phyloP scores from a whole-genome alignment of 371 early-diverging fungal species.

The Vairimorpha necatrix region DNA sequence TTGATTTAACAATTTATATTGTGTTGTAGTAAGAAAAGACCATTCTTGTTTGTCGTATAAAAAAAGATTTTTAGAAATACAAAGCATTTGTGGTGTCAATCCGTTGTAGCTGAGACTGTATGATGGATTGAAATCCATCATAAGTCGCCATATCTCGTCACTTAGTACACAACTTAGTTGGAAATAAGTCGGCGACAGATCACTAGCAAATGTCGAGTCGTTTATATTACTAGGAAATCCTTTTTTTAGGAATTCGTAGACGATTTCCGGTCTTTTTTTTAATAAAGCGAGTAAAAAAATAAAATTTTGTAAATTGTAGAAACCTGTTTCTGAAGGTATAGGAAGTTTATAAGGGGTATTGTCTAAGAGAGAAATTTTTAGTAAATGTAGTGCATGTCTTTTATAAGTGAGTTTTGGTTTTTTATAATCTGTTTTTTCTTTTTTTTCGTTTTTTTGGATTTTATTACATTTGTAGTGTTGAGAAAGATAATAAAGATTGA shows the following conservation, averaged over 20 bases:
- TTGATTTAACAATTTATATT: conserved; percentile 24
- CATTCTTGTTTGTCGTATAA: conserved; percentile 21
- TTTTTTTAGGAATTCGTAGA: conserved; percentile 53
- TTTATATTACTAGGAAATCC: conserved; percentile 57
- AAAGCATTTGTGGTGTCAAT: conserved; percentile 41
- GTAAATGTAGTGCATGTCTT: conserved; percentile 20
- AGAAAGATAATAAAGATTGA: conserved; percentile 31
- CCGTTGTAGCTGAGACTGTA: conserved; percentile 44
- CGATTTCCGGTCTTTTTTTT: conserved; percentile 45
- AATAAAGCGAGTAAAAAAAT: conserved; percentile 59
- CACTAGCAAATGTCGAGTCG: conserved; percentile 44
- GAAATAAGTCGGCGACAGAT: conserved; percentile 49
- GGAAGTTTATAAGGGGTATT: conserved; percentile 27
- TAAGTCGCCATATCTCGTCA: conserved; percentile 6
- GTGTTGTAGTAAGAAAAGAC: conserved; percentile 39
- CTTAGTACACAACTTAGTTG: conserved; percentile 44
- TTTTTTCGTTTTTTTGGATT: conserved; percentile 12
- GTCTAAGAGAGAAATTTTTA: conserved; percentile 34
- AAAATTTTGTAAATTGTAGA: conserved; percentile 41
- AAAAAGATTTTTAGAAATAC: not conserved
- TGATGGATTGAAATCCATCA: conserved; percentile 10
- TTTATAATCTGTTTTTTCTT: not conserved
- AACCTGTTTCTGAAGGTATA: not conserved
- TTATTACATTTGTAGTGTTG: conserved; percentile 28
- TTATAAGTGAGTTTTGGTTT: not conserved